Conservation (phyloP, 441 rosid genomes). For the Pelargonium cotyledonis region DNA sequence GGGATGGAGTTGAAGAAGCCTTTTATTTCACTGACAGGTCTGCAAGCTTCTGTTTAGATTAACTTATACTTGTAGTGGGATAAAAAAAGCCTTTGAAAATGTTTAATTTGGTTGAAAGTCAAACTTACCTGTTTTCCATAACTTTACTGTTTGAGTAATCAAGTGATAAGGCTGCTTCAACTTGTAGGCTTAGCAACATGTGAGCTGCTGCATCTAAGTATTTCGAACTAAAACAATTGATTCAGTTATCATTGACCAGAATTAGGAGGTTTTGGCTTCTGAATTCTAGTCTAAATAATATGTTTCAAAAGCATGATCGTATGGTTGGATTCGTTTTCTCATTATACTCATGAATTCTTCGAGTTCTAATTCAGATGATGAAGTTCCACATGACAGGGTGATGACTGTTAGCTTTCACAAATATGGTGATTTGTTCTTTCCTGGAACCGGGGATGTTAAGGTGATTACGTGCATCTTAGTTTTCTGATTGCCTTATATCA, state of each 20-base stretch:
- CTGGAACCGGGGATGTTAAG: slow-evolving; percentile 98
- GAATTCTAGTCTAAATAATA: neutral
- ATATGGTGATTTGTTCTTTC: slow-evolving; percentile 91
- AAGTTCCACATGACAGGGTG: slow-evolving; percentile 52
- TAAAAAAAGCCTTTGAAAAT: neutral
- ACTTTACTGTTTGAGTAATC: neutral
- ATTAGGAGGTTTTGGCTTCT: neutral
- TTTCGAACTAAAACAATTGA: neutral
- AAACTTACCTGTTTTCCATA: neutral
- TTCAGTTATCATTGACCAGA: neutral
- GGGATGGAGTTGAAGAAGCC: slow-evolving; percentile 99
- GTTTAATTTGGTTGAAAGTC: neutral
- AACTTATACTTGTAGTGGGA: slow-evolving; percentile 8
- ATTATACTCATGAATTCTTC: slow-evolving; percentile 13
- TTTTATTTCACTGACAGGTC: slow-evolving; percentile 97
- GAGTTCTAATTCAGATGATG: slow-evolving; percentile 14
- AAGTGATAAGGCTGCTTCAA: slow-evolving; percentile 9
- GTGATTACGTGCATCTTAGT: slow-evolving; percentile 30
- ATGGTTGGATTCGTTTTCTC: neutral
- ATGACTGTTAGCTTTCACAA: slow-evolving; percentile 99
- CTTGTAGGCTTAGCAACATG: slow-evolving; percentile 2
- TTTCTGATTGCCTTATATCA: neutral
- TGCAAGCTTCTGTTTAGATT: slow-evolving; percentile 13
- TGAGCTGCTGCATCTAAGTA: neutral
- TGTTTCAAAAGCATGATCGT: neutral